Evolutionary conservation across 1,284 basidiomycete species (phyloP), one percentile per base, ranked within the genome.

Genomic region (Apiotrichum siamense): DNA sequence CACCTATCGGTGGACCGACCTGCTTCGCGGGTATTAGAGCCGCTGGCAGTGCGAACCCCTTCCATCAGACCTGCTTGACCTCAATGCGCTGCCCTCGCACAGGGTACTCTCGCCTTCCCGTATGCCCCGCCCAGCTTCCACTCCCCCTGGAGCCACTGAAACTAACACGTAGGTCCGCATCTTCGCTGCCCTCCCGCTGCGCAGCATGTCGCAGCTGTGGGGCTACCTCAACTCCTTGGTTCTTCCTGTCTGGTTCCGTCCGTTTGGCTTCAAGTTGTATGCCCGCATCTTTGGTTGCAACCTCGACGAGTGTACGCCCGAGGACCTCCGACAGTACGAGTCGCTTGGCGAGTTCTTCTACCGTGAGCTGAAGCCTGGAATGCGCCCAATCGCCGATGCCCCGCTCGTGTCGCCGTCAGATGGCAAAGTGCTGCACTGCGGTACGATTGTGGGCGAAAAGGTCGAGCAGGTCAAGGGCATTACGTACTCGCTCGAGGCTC

Each of bases 391-490:
- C 29, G 88, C 85, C 26, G 77, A 84, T 36, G 81, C 86, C 13
- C 75, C 84, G 7, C 80, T 97, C 57, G 92, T 88, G 55, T 91
- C 88, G 52, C 94, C 96, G 0, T 91, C 94, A 0, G 94, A 98
- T 63, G 96, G 94, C 11, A 86, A 80, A 2, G 82, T 99, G 3
- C 78, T 98, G 32, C 94, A 98, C 70, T 92, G 93, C 62, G 96
- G 94, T 24, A 83, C 83, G 3, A 88, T 98, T 60, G 83, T 85
- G 57, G 81, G 85, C 45, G 70, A 77, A 38, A 83, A 83, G 26
- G 89, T 98, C 38, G 93, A 97, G 70, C 93, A 97, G 75, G 91
- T 99, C 66, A 99, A 98, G 74, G 94, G 94, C 17, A 85, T 96
- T 59, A 97, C 91, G 1, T 97, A 97, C 67, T 96, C 91, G 7